Evolutionary conservation across 1,284 basidiomycete species (phyloP), one percentile per base, ranked within the genome.

Genomic region (Melampsora larici-populina): DNA sequence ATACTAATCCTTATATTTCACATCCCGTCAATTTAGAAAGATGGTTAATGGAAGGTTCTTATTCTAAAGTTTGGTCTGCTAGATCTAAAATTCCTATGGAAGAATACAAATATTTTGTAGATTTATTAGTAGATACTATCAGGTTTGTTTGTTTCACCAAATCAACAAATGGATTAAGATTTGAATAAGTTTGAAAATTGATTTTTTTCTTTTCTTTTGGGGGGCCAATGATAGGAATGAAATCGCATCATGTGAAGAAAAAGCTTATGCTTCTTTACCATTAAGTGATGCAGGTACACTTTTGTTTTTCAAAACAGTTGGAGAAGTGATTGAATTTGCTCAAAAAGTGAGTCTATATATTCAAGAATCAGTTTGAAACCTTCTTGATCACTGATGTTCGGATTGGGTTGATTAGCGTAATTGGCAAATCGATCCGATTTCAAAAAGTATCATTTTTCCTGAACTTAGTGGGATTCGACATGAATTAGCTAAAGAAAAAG

Each of bases 31-130:
- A 85, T 79, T 81, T 86, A 78, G 97, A 99, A 84, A 88, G 93
- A 69, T 98, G 95, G 93, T 87, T 99, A 78, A 99, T 99, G 96
- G 97, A 99, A 84, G 96, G 96, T 49, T 92, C 91, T 82, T 99
- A 99, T 84, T 94, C 92, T 84, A 97, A 97, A 84, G 95, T 99
- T 3, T 99, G 96, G 93, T 90, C 92, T 80, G 94, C 95, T 60
- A 89, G 94, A 80, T 91, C 92, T 80, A 90, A 94, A 81, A 93
- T 71, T 55, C 75, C 67, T 36, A 71, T 71, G 67, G 67, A 78
- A 48, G 75, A 78, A 51, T 71, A 78, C 48, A 64, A 62, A 29
- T 67, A 75, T 18, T 75, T 75, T 36, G 48, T 75, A 26, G 64
- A 74, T 64, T 36, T 74, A 21, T 62, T 74, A 15, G 72, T 74